phyloP scores from a whole-genome alignment of 2,329 filamentous ascomycete species.

The Septoria petroselini region DNA sequence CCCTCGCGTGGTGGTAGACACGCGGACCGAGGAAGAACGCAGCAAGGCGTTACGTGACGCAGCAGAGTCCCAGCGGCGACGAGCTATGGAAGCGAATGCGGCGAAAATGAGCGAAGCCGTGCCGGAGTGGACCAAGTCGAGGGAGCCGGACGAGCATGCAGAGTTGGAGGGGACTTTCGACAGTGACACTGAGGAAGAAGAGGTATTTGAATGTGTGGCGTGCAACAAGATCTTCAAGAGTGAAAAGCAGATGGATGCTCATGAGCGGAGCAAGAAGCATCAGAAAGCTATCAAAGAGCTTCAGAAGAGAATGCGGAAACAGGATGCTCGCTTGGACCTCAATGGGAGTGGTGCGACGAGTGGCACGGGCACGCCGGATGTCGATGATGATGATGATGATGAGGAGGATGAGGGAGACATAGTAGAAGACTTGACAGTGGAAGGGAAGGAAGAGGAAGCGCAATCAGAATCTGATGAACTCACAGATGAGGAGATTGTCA shows the following conservation, averaged over 20 bases:
- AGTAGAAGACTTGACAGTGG: constrained; percentile 27
- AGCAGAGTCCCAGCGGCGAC: constrained; percentile 77
- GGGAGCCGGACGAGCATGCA: constrained; percentile 51
- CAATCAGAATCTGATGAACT: constrained; percentile 8
- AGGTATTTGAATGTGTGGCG: constrained; percentile 61
- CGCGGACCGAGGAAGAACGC: constrained; percentile 74
- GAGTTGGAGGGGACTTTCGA: constrained; percentile 40
- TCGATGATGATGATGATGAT: no score
- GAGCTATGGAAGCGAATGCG: constrained; percentile 76
- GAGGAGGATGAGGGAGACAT: constrained; percentile 38
- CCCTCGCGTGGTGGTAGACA: constrained; percentile 74
- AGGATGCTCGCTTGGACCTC: constrained; percentile 62
- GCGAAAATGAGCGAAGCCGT: constrained; percentile 65
- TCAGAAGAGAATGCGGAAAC: constrained; percentile 75
- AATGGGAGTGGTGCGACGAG: constrained; percentile 39
- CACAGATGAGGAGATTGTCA: neutral
- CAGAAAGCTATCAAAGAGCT: constrained; percentile 79
- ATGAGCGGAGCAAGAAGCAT: constrained; percentile 97
- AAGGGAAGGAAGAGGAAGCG: constrained; percentile 27
- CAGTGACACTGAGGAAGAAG: constrained; percentile 48
- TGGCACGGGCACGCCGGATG: constrained; percentile 34
- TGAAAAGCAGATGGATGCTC: constrained; percentile 83
- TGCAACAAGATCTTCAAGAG: constrained; percentile 75
- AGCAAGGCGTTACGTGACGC: constrained; percentile 74
- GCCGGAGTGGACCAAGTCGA: constrained; percentile 71